Percentiles rank a stretch among this genome's conserved stretches.
Evolutionary conservation across 129 eudicot genomes (phyloP).

Genomic region (Chrysanthemum makinoi): DNA sequence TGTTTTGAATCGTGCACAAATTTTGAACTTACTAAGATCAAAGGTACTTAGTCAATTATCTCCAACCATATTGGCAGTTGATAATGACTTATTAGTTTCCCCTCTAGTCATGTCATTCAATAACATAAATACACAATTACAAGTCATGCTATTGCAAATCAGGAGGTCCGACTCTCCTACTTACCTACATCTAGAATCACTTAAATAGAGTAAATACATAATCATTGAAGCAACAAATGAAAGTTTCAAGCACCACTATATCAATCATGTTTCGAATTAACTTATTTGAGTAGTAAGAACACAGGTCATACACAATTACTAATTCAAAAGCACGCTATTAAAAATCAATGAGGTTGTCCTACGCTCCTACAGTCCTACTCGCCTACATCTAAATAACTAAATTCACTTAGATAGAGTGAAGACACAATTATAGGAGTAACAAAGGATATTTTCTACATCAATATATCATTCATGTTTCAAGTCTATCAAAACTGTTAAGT

Average conservation of each 20-base stretch:
- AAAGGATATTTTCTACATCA: conserved; percentile 15
- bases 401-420: conserved; percentile 7
- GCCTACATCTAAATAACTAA: conserved; percentile 1
- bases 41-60: too few species aligned
- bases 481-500: neutral
- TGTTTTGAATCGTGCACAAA: too few species aligned
- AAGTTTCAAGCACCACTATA: conserved; percentile 6
- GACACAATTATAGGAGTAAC: neutral
- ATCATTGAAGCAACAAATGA: conserved; percentile 8
- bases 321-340: too few species aligned
- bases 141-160: neutral
- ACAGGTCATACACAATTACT: neutral
- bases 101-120: too few species aligned
- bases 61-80: too few species aligned
- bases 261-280: conserved; percentile 7
- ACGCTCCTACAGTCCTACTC: too few species aligned
- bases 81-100: too few species aligned
- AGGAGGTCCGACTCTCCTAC: conserved; percentile 12
- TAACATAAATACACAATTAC: too few species aligned
- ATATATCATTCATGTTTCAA: neutral
- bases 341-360: neutral
- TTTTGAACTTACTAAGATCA: too few species aligned
- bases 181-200: conserved; percentile 9
- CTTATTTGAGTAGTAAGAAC: conserved; percentile 21
- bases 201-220: neutral